Conservation (phyloP, 345 rosid species). For the Orychophragmus violaceus region DNA sequence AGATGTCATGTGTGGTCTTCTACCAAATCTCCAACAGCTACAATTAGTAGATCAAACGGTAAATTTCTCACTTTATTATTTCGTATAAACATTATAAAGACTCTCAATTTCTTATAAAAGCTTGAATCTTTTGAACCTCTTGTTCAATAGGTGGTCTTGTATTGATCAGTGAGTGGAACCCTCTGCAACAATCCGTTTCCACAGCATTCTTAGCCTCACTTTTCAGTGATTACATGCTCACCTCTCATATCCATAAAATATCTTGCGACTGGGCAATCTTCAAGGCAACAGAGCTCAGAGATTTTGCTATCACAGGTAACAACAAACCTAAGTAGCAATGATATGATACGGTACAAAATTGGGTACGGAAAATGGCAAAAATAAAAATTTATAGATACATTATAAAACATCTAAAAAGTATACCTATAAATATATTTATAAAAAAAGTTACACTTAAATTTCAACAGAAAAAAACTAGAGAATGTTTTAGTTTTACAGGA, state of each 20-base stretch:
- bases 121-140: too few relatives aligned
- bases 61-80: slow-evolving; percentile 10
- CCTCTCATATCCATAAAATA: slow-evolving; percentile 56
- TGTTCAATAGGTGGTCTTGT: slow-evolving; percentile 72
- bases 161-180: slow-evolving; percentile 84
- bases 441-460: too few relatives aligned
- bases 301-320: slow-evolving; percentile 85
- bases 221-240: slow-evolving; percentile 93
- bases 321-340: not conserved
- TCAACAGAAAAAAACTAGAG: too few relatives aligned
- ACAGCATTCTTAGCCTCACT: slow-evolving; percentile 85
- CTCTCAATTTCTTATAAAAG: too few relatives aligned
- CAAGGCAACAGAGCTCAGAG: slow-evolving; percentile 76
- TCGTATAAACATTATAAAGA: too few relatives aligned
- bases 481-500: too few relatives aligned
- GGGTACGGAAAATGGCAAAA: too few relatives aligned
- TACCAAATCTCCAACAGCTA: slow-evolving; percentile 90
- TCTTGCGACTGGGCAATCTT: slow-evolving; percentile 62
- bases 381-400: too few relatives aligned
- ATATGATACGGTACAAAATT: too few relatives aligned
- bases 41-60: slow-evolving; percentile 74
- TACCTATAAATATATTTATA: too few relatives aligned
- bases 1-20: slow-evolving; percentile 86
- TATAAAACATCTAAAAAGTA: too few relatives aligned
- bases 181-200: slow-evolving; percentile 84